These are phyloP conservation scores for Ogataea salicorniae DNA, from an alignment of 805 yeast species.

Conservation along the genomic window DNA sequence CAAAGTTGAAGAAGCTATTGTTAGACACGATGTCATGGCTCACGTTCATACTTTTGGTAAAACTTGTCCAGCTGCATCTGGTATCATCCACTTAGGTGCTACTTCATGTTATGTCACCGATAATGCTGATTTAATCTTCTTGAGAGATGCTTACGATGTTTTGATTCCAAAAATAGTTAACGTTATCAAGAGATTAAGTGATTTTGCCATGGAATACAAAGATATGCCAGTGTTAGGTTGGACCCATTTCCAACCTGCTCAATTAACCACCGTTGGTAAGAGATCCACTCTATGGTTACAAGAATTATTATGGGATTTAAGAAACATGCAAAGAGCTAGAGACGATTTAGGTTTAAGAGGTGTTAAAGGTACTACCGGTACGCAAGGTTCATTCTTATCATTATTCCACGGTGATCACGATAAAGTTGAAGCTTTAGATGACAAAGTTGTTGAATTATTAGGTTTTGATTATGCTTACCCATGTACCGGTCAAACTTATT, in stretches of 20 bases:
- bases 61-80: slow-evolving; percentile 93
- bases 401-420: slow-evolving; percentile 96
- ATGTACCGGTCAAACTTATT: slow-evolving; percentile 98
- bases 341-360: slow-evolving; percentile 95
- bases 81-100: slow-evolving; percentile 97
- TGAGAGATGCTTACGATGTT: slow-evolving; percentile 92
- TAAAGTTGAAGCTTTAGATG: slow-evolving; percentile 88
- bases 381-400: slow-evolving; percentile 94
- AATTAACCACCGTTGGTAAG: slow-evolving; percentile 96
- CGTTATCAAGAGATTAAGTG: slow-evolving; percentile 83
- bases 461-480: slow-evolving; percentile 97
- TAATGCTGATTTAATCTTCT: slow-evolving; percentile 93
- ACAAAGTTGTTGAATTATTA: slow-evolving; percentile 84
- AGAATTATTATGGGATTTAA: slow-evolving; percentile 94
- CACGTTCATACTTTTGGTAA: slow-evolving; percentile 95
- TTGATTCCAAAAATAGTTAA: slow-evolving; percentile 93
- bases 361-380: slow-evolving; percentile 98
- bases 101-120: slow-evolving; percentile 97
- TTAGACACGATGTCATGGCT: slow-evolving; percentile 99
- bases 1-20: slow-evolving; percentile 90
- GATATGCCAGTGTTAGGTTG: slow-evolving; percentile 97
- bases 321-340: slow-evolving; percentile 94
- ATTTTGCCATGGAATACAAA: slow-evolving; percentile 87
- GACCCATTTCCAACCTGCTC: slow-evolving; percentile 99
- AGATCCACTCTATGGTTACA: slow-evolving; percentile 97